Evolutionary conservation across 179 eudicot genomes (phyloP), one percentile per base, ranked within the genome.

Genomic region (Silene noctiflora): DNA sequence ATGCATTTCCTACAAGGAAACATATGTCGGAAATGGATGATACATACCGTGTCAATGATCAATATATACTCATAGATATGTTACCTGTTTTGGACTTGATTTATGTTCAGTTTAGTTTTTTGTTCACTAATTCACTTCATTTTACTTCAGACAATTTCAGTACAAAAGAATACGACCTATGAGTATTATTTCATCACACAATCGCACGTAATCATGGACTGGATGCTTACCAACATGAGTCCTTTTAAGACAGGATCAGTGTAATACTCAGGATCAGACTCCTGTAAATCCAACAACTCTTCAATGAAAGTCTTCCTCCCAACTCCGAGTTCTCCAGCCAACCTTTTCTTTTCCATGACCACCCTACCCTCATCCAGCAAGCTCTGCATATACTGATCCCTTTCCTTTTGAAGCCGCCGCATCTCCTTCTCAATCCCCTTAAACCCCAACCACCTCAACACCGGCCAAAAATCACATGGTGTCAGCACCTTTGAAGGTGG

Each of bases 181-280:
- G 16, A 14, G 17, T 48, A 0, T 21, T 21, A 59, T 19, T 4
- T 4, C 16, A 21, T 7, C 16, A 7, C 24, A 59, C 10, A 59
- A 25, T 25, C 27, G 2, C 27, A 25, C 27, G 27, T 58, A 21
- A 59, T n/a, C 17, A 59, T n/a, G 2, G 22, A 59, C 2, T 11
- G 3, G 63, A 59, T 9, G 9, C 67, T 31, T 75, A 80, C 83
- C 79, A 75, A 35, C 19, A 82, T 78, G 6, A 82, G 25, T 51
- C 79, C 69, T 75, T 44, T 75, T 20, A 78, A 46, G 14, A 44
- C 46, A 17, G 31, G 51, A 62, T 81, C 78, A 3, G 77, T 66
- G 55, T 81, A 81, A 19, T 73, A 58, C 13, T 72, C 72, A 33
- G 84, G 78, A 2, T 81, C 80, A 0, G 59, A 8, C 44, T 73